Evolutionary conservation across 2,329 filamentous ascomycete genomes (phyloP), one percentile per base, ranked within the genome.

Genomic region (Pseudogymnoascus sp.): DNA sequence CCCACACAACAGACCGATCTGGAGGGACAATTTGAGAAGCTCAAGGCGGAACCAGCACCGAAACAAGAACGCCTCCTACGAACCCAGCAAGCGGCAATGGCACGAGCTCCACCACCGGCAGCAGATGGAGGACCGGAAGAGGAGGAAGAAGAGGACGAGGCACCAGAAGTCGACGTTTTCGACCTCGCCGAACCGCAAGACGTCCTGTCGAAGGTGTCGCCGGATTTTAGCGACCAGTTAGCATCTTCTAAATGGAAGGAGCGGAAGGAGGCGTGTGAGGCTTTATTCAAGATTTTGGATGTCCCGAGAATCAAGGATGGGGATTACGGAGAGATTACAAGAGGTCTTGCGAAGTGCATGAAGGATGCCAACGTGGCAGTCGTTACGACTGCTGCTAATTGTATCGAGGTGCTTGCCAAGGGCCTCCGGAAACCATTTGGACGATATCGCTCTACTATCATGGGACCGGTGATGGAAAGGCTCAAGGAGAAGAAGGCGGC

Each of bases 211-310:
- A 94, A 93, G 68, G 80, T 97, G 2, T 89, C 93, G 0, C 84
- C 85, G 38, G 86, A 91, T 71, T 92, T 97, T 66, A 82, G 84
- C 66, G 94, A 99, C 20, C 86, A 88, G 62, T 77, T 99, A 30
- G 87, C 83, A 0, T 97, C 93, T 8, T 87, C 92, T 0, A 99
- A 99, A 73, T 99, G 94, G 94, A 99, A 99, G 72, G 95, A 99
- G 67, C 83, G 94, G 64, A 99, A 99, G 74, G 94, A 99, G 67
- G 90, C 90, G 0, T 80, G 97, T 2, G 94, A 99, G 64, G 90
- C 84, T 8, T 80, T 97, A 0, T 88, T 87, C 67, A 82, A 83
- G 12, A 81, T 85, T 2, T 75, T 96, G 61, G 95, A 96, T 68
- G 87, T 95, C 39, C 91, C 93, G 12, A 84, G 88, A 64, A 96